Evolutionary conservation across 306 rosid species (phyloP), one percentile per base, ranked within the genome.

Genomic region (Echinosophora koreensis): DNA sequence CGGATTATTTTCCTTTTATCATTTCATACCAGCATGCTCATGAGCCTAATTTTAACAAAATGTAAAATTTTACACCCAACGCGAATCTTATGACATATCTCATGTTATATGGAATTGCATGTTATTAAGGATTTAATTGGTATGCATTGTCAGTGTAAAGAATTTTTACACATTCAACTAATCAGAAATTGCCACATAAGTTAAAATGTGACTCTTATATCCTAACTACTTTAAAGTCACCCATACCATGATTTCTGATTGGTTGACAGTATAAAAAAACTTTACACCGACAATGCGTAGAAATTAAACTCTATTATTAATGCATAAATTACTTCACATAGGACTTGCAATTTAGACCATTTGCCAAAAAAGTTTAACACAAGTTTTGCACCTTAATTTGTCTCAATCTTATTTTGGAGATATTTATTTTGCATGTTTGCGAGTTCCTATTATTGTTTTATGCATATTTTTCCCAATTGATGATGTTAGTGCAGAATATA

Each of bases 341-440:
- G 32, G 16, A 22, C 35, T 58, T 58, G 57, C 15, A 30, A n/a
- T 35, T 35, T 71, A 13, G 55, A 60, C 28, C 59, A 44, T 28
- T 8, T 32, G 49, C 75, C 27, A 59, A 71, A 14, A 14, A 1
- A 0, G n/a, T 50, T 52, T 11, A 35, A 6, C 9, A 9, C 8
- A 34, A 73, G 61, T 44, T 37, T 50, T 14, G 65, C 22, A 67
- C 47, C 63, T 38, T 66, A 49, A 9, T 27, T 49, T 81, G 60
- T 76, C 65, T 69, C 15, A 34, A 74, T 74, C 38, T 64, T 73
- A 46, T 13, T 55, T 57, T 55, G 46, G 49, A 72, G 65, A 32
- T 56, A 8, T 47, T 58, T 66, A 76, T 18, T 60, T 37, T 75
- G n/a, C n/a, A n/a, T n/a, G 69, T 34, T 63, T 52, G 9, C n/a